Base-by-base conservation (phyloP, 805 yeast species). In the Saccharomycopsis sp. region DNA sequence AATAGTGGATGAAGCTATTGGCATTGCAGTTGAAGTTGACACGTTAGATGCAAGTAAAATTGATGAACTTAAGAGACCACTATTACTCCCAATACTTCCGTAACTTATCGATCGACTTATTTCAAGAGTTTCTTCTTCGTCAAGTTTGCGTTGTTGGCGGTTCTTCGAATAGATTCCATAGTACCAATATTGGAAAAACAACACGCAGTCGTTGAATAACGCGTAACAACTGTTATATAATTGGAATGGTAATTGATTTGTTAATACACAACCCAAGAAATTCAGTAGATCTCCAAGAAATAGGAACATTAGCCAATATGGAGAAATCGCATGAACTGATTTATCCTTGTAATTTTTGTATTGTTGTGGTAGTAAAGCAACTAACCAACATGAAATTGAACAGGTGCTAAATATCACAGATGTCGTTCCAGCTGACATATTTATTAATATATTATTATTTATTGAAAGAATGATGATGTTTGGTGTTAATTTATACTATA, bases 181-280 rank as follows among this genome's bases (percentile, higher is more conserved):
- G 61, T 85, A 79, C 61, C 77, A 74, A 59, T 71, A 88, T 59
- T 89, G 97, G 3, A 72, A 68, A 39, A 79, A 69, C 23, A 89
- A 66, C 8, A 85, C 65, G 20, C 72, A 43, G 61, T 89, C 97
- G 50, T 85, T 83, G 46, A 70, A 62, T 41, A 90, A 66, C 58
- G 85, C 88, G 62, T 89, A 89, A 2, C 73, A 47, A 0, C 94
- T 85, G 14, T 88, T 65, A 19, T 79, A 64, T 8, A 78, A 72
- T 59, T 88, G 97, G 62, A 88, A 89, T n/a, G 81, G 77, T 38
- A 87, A 66, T 50, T 89, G 96, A 4, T 74, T 59, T 0, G 96
- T 87, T 38, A 87, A 58, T 0, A 85, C 48, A 50, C 95, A 86
- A 0, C 96, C 97, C 0, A 72, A 38, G 23, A 81, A 60, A 36